A percentile compares a stretch with the other conserved stretches of the same genome.
These are phyloP conservation scores for Xylaria sp. DNA, from an alignment of 2,329 filamentous ascomycete species.

Conservation along the genomic window DNA sequence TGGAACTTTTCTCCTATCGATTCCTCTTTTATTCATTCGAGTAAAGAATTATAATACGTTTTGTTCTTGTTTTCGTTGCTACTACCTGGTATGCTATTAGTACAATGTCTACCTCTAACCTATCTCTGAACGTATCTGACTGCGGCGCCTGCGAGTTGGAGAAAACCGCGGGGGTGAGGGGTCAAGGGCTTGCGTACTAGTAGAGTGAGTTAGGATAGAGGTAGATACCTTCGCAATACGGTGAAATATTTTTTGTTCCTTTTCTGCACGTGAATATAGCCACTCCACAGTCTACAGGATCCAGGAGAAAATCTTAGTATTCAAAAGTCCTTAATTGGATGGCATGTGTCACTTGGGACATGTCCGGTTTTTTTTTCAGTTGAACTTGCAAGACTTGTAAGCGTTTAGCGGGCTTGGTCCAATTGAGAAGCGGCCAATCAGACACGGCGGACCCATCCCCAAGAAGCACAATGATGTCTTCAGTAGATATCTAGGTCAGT, in stretches of 20 bases:
- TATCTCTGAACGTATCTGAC: neutral
- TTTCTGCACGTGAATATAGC: slow-evolving; percentile 2
- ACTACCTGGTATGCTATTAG: neutral
- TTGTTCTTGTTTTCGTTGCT: neutral
- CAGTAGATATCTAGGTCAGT: neutral
- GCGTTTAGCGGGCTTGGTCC: slow-evolving; percentile 6
- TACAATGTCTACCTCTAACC: neutral
- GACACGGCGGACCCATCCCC: slow-evolving; percentile 2
- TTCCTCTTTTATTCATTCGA: too few species aligned
- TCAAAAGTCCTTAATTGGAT: slow-evolving; percentile 3
- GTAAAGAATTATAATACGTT: too few species aligned
- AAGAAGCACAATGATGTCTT: slow-evolving; percentile 14
- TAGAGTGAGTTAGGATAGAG: neutral
- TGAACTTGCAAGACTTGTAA: slow-evolving; percentile 23
- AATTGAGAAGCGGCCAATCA: slow-evolving; percentile 21
- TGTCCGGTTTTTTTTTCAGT: neutral
- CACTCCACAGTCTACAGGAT: neutral
- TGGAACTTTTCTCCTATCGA: too few species aligned
- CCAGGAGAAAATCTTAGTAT: neutral
- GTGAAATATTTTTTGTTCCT: too few species aligned
- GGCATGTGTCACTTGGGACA: slow-evolving; percentile 18
- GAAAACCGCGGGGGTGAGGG: slow-evolving; percentile 31
- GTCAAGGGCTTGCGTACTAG: neutral
- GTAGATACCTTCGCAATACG: slow-evolving; percentile 5
- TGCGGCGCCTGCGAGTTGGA: slow-evolving; percentile 10